Evolutionary conservation across 495 filamentous ascomycete species (phyloP).

Genomic region (Xylaria longipes): DNA sequence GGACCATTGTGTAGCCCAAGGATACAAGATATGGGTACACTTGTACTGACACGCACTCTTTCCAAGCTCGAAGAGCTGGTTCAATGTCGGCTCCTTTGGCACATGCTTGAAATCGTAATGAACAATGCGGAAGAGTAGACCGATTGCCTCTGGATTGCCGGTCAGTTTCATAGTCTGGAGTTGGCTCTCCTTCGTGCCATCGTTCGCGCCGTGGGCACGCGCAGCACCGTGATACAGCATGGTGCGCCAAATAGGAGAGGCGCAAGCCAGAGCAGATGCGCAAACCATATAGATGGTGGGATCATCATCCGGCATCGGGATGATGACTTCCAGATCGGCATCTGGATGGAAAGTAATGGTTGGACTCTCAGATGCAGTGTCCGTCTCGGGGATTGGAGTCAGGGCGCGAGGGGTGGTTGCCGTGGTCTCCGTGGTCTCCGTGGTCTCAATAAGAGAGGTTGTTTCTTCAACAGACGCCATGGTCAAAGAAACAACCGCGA

Average conservation of each 20-base stretch:
- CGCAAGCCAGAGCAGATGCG: constrained; percentile 15
- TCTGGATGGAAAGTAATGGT: constrained; percentile 4
- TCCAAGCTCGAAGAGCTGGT: constrained; percentile 25
- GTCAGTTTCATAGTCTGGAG: not conserved
- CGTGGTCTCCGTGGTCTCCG: not conserved
- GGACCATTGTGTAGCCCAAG: constrained; percentile 30
- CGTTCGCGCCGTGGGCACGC: not conserved
- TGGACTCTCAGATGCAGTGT: not conserved
- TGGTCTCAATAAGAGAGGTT: not conserved
- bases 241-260: constrained; percentile 26
- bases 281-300: constrained; percentile 23
- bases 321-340: constrained; percentile 17
- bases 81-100: constrained; percentile 9
- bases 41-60: constrained; percentile 18
- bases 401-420: not conserved
- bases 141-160: constrained; percentile 19
- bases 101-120: constrained; percentile 26
- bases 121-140: constrained; percentile 25
- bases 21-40: constrained; percentile 28
- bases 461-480: not conserved
- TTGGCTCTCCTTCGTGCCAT: not conserved
- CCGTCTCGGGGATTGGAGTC: constrained; percentile 12
- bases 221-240: not conserved
- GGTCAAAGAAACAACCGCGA: not conserved
- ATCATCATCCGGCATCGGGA: not conserved